Conservation (phyloP, 352 stramenopile species). For the Phytophthora sojae region DNA sequence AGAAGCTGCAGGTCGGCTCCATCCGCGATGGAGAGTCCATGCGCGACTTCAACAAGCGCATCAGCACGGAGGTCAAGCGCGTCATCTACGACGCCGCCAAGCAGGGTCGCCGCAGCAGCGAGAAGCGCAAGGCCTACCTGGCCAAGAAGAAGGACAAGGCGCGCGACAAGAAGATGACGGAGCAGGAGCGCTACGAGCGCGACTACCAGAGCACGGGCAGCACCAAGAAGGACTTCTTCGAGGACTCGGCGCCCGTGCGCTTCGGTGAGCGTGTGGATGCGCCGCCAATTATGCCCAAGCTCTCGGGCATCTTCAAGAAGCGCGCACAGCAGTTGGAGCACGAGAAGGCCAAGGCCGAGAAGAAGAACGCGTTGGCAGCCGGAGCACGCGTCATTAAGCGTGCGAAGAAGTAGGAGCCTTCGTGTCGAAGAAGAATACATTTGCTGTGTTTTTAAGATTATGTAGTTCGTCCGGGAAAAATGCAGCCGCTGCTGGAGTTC, state of each 20-base stretch:
- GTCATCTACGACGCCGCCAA: slow-evolving; percentile 89
- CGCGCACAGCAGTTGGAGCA: slow-evolving; percentile 59
- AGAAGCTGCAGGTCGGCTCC: slow-evolving; percentile 60
- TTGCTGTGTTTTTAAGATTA: no score
- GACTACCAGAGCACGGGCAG: slow-evolving; percentile 75
- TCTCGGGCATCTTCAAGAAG: slow-evolving; percentile 85
- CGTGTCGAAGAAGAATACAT: neutral
- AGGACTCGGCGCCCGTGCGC: slow-evolving; percentile 59
- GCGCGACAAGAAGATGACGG: slow-evolving; percentile 76
- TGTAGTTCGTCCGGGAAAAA: no score
- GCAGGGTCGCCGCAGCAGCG: slow-evolving; percentile 69
- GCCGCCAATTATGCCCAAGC: slow-evolving; percentile 84
- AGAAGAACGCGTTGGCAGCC: slow-evolving; percentile 30
- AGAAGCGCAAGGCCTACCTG: slow-evolving; percentile 84
- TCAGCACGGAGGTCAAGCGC: slow-evolving; percentile 83
- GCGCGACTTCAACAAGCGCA: slow-evolving; percentile 88
- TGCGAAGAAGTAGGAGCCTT: slow-evolving; percentile 27
- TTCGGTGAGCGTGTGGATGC: slow-evolving; percentile 86
- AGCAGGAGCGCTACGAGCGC: slow-evolving; percentile 82
- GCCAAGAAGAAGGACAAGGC: slow-evolving; percentile 84
- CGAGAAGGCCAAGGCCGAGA: slow-evolving; percentile 47
- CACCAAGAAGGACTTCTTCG: slow-evolving; percentile 81
- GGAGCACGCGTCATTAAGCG: slow-evolving; percentile 31
- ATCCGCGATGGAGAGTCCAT: slow-evolving; percentile 80
- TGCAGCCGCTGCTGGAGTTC: no score